Conservation (phyloP, 148 eudicot species). For the Heliosperma pusillum region DNA sequence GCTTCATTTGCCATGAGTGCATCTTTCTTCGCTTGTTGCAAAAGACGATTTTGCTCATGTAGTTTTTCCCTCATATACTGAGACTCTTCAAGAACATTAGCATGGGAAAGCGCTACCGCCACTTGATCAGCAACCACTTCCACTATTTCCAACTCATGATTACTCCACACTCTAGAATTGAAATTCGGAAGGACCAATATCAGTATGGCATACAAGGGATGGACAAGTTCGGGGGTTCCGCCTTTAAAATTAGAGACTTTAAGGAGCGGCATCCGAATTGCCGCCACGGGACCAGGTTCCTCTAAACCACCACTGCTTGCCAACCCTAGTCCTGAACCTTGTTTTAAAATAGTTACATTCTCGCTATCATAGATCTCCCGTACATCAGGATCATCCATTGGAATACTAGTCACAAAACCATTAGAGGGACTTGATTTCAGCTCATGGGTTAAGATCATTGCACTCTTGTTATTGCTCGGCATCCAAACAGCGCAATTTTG, state of each 20-base stretch:
- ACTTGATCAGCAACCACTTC: slow-evolving; percentile 91
- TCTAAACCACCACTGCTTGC: slow-evolving; percentile 52
- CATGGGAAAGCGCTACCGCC: slow-evolving; percentile 94
- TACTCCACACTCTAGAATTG: slow-evolving; percentile 44
- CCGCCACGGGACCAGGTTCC: slow-evolving; percentile 67
- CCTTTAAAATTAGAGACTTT: slow-evolving; percentile 76
- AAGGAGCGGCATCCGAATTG: slow-evolving; percentile 78
- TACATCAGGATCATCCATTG: slow-evolving; percentile 60
- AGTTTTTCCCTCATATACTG: slow-evolving; percentile 66
- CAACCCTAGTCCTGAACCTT: slow-evolving; percentile 52
- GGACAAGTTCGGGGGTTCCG: slow-evolving; percentile 74
- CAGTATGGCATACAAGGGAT: slow-evolving; percentile 65
- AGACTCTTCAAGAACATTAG: slow-evolving; percentile 84
- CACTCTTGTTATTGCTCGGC: slow-evolving; percentile 65
- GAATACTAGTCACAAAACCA: slow-evolving; percentile 31
- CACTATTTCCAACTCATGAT: slow-evolving; percentile 70
- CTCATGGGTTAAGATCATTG: slow-evolving; percentile 64
- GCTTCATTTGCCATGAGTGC: slow-evolving; percentile 86
- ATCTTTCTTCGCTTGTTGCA: slow-evolving; percentile 71
- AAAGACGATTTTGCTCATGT: slow-evolving; percentile 56
- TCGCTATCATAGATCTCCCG: slow-evolving; percentile 42
- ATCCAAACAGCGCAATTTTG: slow-evolving; percentile 93
- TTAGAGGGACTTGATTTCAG: slow-evolving; percentile 33
- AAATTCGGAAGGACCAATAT: slow-evolving; percentile 69
- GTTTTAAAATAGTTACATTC: slow-evolving; percentile 52